Evolutionary conservation across 768 basidiomycete genomes (phyloP), one percentile per base, ranked within the genome.

Genomic region (Megacollybia marginata): DNA sequence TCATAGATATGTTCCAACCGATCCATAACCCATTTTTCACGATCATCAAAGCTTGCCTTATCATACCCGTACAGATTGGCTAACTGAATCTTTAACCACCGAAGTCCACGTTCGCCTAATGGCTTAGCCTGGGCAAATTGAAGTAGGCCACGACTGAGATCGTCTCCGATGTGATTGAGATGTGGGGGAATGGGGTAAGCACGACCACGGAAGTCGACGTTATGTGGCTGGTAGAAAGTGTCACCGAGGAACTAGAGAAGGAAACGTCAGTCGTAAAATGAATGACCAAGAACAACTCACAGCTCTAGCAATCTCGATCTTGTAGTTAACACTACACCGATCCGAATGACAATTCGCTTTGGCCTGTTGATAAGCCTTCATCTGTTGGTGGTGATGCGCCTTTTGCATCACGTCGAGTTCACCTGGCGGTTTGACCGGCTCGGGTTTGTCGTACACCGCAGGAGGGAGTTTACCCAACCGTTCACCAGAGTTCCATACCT

Each of bases 121-220:
- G 86, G 82, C 61, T 84, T 87, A 35, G 75, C 69, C 43, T 88
- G 87, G 5, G 76, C 89, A 54, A 99, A 99, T 47, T 73, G 77
- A 23, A 99, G 76, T 42, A 99, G 68, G 4, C 93, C 88, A 59
- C 95, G 84, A 47, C 82, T 83, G 18, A 98, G 74, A 64, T 99
- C 95, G 63, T 99, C 92, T 9, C 95, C 94, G 48, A 97, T 88
- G 57, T 98, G 95, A 58, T 85, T 92, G 48, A 99, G 74, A 70
- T 97, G 92, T 4, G 94, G 92, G 1, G 95, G 94, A 40, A 96
- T 85, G 10, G 96, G 95, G 62, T 99, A 99, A 0, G 95, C 92
- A 47, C 95, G 85, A 8, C 96, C 96, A 52, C 95, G 83, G 76
- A 98, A 99, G 67, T 99, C 96, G 58, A 97, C 72, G 65, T 96